Evolutionary conservation across 192 early-diverging fungal genomes (phyloP).

Genomic region (Umbelopsis isabellina): DNA sequence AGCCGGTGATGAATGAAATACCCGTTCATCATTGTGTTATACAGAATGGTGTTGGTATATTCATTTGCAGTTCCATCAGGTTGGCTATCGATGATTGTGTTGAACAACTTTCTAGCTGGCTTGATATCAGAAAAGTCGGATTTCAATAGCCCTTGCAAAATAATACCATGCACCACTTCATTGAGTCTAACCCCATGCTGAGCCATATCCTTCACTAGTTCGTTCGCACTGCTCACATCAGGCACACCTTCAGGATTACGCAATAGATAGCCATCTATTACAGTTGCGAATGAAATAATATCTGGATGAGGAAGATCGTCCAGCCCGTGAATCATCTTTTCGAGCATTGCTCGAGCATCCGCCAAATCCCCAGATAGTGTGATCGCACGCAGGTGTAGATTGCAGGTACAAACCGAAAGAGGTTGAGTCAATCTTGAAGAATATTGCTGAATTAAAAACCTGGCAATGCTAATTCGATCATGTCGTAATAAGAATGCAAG

Average conservation of each 20-base stretch:
- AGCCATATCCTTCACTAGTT: slow-evolving; percentile 24
- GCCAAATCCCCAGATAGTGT: slow-evolving; percentile 20
- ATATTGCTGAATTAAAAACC: slow-evolving; percentile 4
- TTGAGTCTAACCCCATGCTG: slow-evolving; percentile 19
- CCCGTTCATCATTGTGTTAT: slow-evolving; percentile 38
- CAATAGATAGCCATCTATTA: slow-evolving; percentile 34
- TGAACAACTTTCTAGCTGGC: slow-evolving; percentile 14
- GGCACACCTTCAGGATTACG: neutral
- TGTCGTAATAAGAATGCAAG: slow-evolving; percentile 6
- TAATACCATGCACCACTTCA: slow-evolving; percentile 16
- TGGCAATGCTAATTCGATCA: slow-evolving; percentile 7
- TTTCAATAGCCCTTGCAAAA: slow-evolving; percentile 31
- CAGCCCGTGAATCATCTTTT: slow-evolving; percentile 19
- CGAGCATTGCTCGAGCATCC: slow-evolving; percentile 21
- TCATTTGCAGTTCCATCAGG: neutral
- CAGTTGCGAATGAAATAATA: slow-evolving; percentile 28
- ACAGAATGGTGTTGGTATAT: slow-evolving; percentile 17
- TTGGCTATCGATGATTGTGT: slow-evolving; percentile 5
- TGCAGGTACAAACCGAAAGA: slow-evolving; percentile 25
- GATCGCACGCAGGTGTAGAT: slow-evolving; percentile 27
- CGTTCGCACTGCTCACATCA: neutral
- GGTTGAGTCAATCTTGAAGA: neutral
- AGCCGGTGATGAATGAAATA: slow-evolving; percentile 28
- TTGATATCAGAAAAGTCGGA: slow-evolving; percentile 10
- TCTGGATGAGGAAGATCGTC: slow-evolving; percentile 29